Conservation (phyloP, 345 rosid genomes). For the Bretschneidera sinensis region DNA sequence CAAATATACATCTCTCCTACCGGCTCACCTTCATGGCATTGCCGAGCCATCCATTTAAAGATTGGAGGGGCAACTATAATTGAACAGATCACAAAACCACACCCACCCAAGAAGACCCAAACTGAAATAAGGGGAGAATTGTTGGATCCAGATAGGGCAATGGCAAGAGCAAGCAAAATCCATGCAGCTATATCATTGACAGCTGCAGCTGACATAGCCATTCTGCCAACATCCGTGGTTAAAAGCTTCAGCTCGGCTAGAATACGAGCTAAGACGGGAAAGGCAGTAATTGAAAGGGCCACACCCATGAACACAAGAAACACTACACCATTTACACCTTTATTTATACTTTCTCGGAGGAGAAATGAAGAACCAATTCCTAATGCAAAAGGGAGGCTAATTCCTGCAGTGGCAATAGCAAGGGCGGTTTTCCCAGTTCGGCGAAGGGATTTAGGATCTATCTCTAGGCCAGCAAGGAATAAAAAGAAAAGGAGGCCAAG, state of each 20-base stretch:
- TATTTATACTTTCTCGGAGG: constrained; percentile 41
- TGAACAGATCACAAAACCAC: constrained; percentile 36
- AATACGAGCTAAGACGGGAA: constrained; percentile 78
- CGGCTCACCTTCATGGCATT: constrained; percentile 73
- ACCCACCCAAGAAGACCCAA: constrained; percentile 67
- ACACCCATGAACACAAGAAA: constrained; percentile 85
- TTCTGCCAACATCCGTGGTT: constrained; percentile 65
- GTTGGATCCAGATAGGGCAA: constrained; percentile 59
- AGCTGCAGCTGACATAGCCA: constrained; percentile 87
- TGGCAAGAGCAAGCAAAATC: constrained; percentile 79
- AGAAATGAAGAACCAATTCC: constrained; percentile 61
- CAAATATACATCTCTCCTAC: constrained; percentile 61
- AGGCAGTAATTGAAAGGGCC: constrained; percentile 77
- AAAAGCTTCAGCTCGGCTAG: constrained; percentile 76
- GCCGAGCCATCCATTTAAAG: constrained; percentile 50
- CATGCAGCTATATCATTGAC: constrained; percentile 79
- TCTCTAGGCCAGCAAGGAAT: constrained; percentile 69
- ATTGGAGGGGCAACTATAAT: constrained; percentile 38
- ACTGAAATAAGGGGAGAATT: constrained; percentile 48
- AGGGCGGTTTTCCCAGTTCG: constrained; percentile 60
- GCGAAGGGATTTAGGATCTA: constrained; percentile 49
- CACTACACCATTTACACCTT: constrained; percentile 40
- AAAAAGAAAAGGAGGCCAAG: constrained; percentile 69
- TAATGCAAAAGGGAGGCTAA: constrained; percentile 54
- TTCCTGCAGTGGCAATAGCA: constrained; percentile 59